phyloP scores from a whole-genome alignment of 495 filamentous ascomycete genomes.

The Aspergillus funiculosus region DNA sequence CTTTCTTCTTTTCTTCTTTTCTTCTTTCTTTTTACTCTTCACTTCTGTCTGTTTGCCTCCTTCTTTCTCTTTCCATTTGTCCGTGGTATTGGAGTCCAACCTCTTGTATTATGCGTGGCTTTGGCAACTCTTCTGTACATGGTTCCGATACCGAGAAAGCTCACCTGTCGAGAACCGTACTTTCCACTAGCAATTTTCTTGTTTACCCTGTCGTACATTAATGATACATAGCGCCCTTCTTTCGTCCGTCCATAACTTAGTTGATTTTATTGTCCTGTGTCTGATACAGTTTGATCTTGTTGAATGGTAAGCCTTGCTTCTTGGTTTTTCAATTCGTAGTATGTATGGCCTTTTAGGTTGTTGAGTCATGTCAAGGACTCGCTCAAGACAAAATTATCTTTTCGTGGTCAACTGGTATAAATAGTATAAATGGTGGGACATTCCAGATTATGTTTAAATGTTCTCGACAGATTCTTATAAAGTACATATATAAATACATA shows the following conservation, averaged over 20 bases:
- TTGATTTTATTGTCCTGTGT: slow-evolving; percentile 7
- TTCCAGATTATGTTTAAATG: too few relatives aligned
- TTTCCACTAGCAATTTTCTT: slow-evolving; percentile 16
- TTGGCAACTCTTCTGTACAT: slow-evolving; percentile 16
- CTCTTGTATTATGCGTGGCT: slow-evolving; percentile 13
- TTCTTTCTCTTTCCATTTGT: slow-evolving; percentile 4
- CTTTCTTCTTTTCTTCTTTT: slow-evolving; percentile 1
- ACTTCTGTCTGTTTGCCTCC: not conserved
- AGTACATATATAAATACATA: too few relatives aligned
- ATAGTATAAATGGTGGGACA: too few relatives aligned
- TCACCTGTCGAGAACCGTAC: too few relatives aligned
- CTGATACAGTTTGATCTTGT: too few relatives aligned
- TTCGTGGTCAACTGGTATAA: too few relatives aligned
- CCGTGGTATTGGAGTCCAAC: slow-evolving; percentile 26
- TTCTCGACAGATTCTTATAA: too few relatives aligned
- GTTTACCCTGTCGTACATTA: slow-evolving; percentile 29
- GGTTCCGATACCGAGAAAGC: slow-evolving; percentile 10
- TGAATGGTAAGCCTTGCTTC: too few relatives aligned
- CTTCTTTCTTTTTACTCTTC: not conserved
- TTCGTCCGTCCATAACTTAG: slow-evolving; percentile 29
- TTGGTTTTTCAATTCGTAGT: too few relatives aligned
- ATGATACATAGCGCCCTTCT: slow-evolving; percentile 34
- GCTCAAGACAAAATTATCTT: too few relatives aligned
- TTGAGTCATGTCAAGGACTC: too few relatives aligned
- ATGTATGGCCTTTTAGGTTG: too few relatives aligned